Base-by-base conservation (phyloP, 1,284 basidiomycete genomes). In the Pseudozyma thailandica region DNA sequence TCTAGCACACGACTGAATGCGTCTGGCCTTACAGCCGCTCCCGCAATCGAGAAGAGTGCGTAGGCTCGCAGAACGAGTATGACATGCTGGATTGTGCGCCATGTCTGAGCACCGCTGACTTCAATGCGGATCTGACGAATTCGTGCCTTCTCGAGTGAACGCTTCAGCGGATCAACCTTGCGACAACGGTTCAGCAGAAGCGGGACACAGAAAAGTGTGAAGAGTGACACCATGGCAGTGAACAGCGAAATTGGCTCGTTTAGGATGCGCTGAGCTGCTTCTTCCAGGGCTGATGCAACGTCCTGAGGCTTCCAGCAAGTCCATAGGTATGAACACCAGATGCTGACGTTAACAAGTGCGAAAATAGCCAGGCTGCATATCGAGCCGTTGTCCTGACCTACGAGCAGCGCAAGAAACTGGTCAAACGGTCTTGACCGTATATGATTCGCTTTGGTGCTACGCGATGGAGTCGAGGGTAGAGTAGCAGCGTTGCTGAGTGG, bases 51-150 rank as follows among this genome's bases (percentile, higher is more conserved):
- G 7, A 47, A 13, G 10, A 61, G 35, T 18, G 25, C 15, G 1
- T 16, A 16, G 2, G 31, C 8, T 9, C 66, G 54, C 0, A 63
- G 25, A 21, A 3, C 13, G 1, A 50, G 26, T 6, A 63, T 38
- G 21, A 50, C 25, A 7, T 13, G 27, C 47, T 63, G 66, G 13
- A n/a, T 51, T 2, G 45, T 25, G 16, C 35, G 25, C 66, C 66
- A 70, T 3, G 46, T 7, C 1, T 10, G 27, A 21, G 43, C 16
- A 0, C 66, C 66, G 7, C 30, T 23, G 6, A 28, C 44, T 23
- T 62, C 39, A 15, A 54, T 43, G 33, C 66, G 55, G 10, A 63
- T 27, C 23, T 51, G 51, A 12, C 62, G 56, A 13, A 48, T 44
- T 33, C 48, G 23, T 16, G 56, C 62, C 6, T 26, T 50, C 5